These are phyloP conservation scores for Diaporthe amygdali DNA, from an alignment of 2,329 filamentous ascomycete genomes.

Conservation along the genomic window DNA sequence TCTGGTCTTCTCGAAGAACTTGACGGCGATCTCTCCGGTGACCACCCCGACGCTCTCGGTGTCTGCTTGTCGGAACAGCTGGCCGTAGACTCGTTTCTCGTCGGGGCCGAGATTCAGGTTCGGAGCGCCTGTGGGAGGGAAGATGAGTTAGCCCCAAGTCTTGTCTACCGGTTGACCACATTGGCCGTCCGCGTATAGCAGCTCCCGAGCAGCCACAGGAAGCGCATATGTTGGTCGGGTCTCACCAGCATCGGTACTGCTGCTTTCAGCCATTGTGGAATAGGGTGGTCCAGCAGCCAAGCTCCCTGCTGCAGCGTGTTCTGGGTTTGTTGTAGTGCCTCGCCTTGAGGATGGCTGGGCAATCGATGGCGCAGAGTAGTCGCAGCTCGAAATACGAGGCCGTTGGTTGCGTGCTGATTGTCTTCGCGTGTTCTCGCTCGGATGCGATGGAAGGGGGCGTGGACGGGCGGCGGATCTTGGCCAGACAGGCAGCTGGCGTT, in stretches of 20 bases:
- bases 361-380: background rate
- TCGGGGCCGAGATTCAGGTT: conserved; percentile 87
- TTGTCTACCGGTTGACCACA: background rate
- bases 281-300: background rate
- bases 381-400: background rate
- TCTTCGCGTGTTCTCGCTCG: background rate
- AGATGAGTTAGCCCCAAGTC: conserved; percentile 1
- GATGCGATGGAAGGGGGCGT: background rate
- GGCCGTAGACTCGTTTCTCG: conserved; percentile 92
- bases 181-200: background rate
- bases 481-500: background rate
- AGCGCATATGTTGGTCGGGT: background rate
- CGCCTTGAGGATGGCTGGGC: background rate
- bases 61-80: conserved; percentile 92
- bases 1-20: conserved; percentile 97
- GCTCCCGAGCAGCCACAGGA: background rate
- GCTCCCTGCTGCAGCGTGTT: background rate
- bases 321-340: background rate
- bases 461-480: background rate
- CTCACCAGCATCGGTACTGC: conserved; percentile 24
- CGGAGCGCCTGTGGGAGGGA: conserved; percentile 52
- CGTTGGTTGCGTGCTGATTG: background rate
- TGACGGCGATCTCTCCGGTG: conserved; percentile 93
- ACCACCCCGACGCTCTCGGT: conserved; percentile 91
- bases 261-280: conserved; percentile 25